A percentile compares a stretch with the other conserved stretches of the same genome.
These are phyloP conservation scores for Acanthamoeba divionensis DNA, from an alignment of 208 protist species.

Conservation along the genomic window DNA sequence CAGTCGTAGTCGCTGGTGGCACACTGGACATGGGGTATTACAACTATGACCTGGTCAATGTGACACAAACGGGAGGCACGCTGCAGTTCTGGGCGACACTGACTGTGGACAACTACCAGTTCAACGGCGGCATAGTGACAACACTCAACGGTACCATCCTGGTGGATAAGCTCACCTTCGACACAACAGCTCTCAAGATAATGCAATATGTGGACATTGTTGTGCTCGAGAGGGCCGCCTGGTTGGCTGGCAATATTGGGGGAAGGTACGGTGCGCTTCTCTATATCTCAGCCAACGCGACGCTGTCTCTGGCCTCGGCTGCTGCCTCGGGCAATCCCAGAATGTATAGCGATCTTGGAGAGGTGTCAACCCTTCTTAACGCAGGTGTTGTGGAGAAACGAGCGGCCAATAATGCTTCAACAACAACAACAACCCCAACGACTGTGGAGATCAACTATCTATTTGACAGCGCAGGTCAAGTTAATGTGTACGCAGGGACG, in stretches of 20 bases:
- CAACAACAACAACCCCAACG: too few relatives aligned
- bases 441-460: background rate
- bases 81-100: background rate
- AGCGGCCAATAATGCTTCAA: too few relatives aligned
- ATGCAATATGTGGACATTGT: background rate
- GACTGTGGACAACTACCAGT: conserved; percentile 11
- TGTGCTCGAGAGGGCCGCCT: background rate
- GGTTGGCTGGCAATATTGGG: background rate
- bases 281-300: too few relatives aligned
- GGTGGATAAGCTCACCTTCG: background rate
- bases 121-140: background rate
- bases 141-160: conserved; percentile 2
- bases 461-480: conserved; percentile 1
- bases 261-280: background rate
- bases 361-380: too few relatives aligned
- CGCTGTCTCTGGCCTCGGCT: too few relatives aligned
- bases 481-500: background rate
- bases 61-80: conserved; percentile 28
- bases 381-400: too few relatives aligned
- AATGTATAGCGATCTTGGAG: too few relatives aligned
- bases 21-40: background rate
- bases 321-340: too few relatives aligned
- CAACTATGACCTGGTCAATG: background rate
- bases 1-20: conserved; percentile 1
- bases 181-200: background rate